phyloP scores from a whole-genome alignment of 257 asterid species.

The Fraxinus quadrangulata region DNA sequence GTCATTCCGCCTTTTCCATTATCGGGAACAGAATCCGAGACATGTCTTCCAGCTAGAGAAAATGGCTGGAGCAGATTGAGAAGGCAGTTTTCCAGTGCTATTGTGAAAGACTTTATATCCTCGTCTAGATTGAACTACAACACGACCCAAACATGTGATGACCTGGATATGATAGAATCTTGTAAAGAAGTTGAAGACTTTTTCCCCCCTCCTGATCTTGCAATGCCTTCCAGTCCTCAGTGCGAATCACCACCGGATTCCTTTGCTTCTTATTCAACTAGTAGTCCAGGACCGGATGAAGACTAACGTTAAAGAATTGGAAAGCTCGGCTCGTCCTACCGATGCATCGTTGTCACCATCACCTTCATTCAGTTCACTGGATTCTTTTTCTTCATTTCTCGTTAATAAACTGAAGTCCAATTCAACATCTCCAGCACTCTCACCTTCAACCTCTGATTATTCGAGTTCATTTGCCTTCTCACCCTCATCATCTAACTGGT shows the following conservation, averaged over 20 bases:
- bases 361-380: slow-evolving; percentile 61
- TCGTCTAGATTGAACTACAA: slow-evolving; percentile 41
- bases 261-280: slow-evolving; percentile 45
- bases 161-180: slow-evolving; percentile 27
- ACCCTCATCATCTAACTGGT: slow-evolving; percentile 89
- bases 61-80: slow-evolving; percentile 78
- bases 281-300: slow-evolving; percentile 46
- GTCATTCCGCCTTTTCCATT: slow-evolving; percentile 73
- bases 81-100: slow-evolving; percentile 47
- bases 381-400: slow-evolving; percentile 56
- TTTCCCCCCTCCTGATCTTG: slow-evolving; percentile 37
- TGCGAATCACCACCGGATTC: slow-evolving; percentile 51
- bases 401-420: slow-evolving; percentile 51
- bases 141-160: slow-evolving; percentile 28
- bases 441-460: slow-evolving; percentile 83
- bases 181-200: slow-evolving; percentile 35
- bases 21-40: slow-evolving; percentile 58
- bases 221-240: slow-evolving; percentile 42
- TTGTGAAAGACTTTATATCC: slow-evolving; percentile 48
- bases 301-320: slow-evolving; percentile 38
- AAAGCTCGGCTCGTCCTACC: slow-evolving; percentile 25
- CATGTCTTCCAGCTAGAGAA: slow-evolving; percentile 65
- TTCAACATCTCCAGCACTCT: slow-evolving; percentile 65
- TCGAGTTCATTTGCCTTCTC: slow-evolving; percentile 81
- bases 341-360: slow-evolving; percentile 47